Base-by-base conservation (phyloP, 352 stramenopile species). In the Saprolegnia diclina region DNA sequence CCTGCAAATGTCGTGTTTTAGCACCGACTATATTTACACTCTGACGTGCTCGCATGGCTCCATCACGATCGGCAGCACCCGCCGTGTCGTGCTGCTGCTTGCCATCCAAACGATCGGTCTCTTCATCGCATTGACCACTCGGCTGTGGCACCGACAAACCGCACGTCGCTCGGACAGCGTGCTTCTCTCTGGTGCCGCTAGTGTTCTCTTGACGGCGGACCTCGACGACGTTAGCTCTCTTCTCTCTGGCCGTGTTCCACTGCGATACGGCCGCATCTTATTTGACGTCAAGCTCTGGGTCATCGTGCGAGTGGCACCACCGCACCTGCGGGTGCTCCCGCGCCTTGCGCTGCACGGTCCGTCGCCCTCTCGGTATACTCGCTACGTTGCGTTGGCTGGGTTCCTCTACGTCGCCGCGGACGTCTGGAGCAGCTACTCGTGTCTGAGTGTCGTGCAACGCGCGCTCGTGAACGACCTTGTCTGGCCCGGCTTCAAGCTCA, bases 271-370 rank as follows among this genome's bases (percentile, higher is more conserved):
- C n/a, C 18, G 21, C 16, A 37, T 19, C 7, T 21, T 29, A 21
- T 42, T 66, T 38, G 57, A 66, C 44, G 37, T 66, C 37, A 66
- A 66, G 32, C n/a, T 66, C n/a, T 66, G 57, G 57, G 14, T 48
- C 13, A 24, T 32, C 21, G 40, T 64, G 38, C 40, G 24, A 5
- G 10, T 22, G 21, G 16, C 16, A 29, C 48, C 22, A 29, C 29
- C 29, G 19, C 22, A 22, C 4, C 48, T 32, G 24, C 16, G 10
- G 16, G 14, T 29, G 1, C 21, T 22, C 24, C 13, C 53, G 9
- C 13, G 29, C 22, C 19, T 7, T 61, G 22, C 35, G 5, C 1
- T 48, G 42, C 29, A 14, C 26, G 7, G 26, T 22, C 9, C 13
- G 26, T 24, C 14, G 24, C 19, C n/a, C 4, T 14, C 19, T n/a